Evolutionary conservation across 176 grass and related monocot species (phyloP).

Genomic region (Oryza longistaminata): DNA sequence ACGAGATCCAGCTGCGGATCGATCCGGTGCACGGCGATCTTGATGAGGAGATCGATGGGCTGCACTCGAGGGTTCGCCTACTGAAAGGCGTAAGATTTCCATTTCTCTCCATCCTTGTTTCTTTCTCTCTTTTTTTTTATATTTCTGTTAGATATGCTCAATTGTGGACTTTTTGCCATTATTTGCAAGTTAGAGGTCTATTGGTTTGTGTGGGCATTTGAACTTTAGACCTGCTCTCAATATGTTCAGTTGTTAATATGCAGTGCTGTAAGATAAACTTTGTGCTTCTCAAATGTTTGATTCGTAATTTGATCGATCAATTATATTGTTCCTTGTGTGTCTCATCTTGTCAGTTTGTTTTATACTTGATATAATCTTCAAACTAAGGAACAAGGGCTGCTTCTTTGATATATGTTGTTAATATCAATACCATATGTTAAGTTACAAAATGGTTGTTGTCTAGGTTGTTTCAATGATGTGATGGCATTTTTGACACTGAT

Average conservation of each 20-base stretch:
- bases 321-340: not conserved
- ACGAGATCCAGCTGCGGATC: conserved; percentile 83
- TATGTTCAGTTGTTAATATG: not conserved
- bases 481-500: not conserved
- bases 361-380: not conserved
- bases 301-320: not conserved
- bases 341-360: not conserved
- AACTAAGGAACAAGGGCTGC: not conserved
- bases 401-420: not conserved
- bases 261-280: not conserved
- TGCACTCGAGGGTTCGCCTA: conserved; percentile 51
- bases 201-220: not conserved
- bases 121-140: not conserved
- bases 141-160: not conserved
- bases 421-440: not conserved
- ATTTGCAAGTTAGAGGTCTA: not conserved
- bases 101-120: not conserved
- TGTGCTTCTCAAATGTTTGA: not conserved
- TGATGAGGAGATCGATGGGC: conserved; percentile 69
- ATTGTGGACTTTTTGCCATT: not conserved
- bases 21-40: conserved; percentile 65
- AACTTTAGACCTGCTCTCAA: not conserved
- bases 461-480: not conserved
- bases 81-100: conserved; percentile 58
- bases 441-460: not conserved